Base-by-base conservation (phyloP, 495 filamentous ascomycete genomes). In the Trichoderma virens region DNA sequence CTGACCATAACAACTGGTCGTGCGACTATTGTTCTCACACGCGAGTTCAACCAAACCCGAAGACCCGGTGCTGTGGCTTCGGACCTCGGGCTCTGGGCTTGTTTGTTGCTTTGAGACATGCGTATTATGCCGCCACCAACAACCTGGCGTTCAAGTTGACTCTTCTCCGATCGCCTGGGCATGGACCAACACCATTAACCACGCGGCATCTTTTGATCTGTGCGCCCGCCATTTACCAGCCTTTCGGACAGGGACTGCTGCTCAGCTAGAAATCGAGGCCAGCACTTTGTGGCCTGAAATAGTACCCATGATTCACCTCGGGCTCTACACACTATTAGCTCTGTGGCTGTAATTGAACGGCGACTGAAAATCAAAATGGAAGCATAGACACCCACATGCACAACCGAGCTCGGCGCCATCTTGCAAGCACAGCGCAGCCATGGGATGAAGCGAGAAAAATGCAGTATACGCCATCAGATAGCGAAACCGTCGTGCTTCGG, bases 401-500 rank as follows among this genome's bases (percentile, higher is more conserved):
- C n/a, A 6, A 20, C 45, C n/a, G 5, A 51, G 6, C 16, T 25
- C 1, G 45, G 5, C 45, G 6, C 45, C 45, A 20, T 18, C 6
- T 20, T 6, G 43, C n/a, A 2, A 25, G 45, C n/a, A 25, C 25
- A n/a, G 25, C 2, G 13, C 11, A 56, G 25, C 25, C 8, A 18
- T 23, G 30, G 51, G 25, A 2, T 4, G 11, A 28, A 16, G 25
- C 27, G 14, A 14, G 18, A 20, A 5, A 20, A 45, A 0, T 23
- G 43, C 23, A 23, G 6, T 30, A 13, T 30, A 2, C 20, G 51
- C 51, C n/a, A 38, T 82, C 70, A 90, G 28, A 93, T 76, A 71
- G 85, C 87, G 73, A 90, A 92, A 5, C 85, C 85, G 64, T 85
- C 82, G 67, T 92, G 82, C 65, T 82, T 82, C 34, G 88, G 85